Percentiles rank a stretch among this genome's conserved stretches.
Evolutionary conservation across 1,139 yeast species (phyloP).

Genomic region (Chernovozyma aurita): DNA sequence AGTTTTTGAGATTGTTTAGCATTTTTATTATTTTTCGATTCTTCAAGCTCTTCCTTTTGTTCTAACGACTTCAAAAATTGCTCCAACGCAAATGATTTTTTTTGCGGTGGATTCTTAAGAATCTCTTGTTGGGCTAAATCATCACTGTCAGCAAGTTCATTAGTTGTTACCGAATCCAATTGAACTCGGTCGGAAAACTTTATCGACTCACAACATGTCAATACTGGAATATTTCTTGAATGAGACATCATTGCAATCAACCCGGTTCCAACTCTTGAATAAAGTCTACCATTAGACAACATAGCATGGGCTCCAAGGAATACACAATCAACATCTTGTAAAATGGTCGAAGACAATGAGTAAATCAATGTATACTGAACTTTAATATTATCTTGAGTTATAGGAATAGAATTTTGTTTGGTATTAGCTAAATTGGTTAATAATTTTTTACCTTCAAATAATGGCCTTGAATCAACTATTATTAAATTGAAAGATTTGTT

Average conservation of each 20-base stretch:
- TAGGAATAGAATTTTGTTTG: conserved; percentile 30
- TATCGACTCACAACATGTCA: conserved; percentile 92
- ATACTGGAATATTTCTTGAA: conserved; percentile 84
- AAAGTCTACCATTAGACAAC: conserved; percentile 89
- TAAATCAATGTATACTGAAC: conserved; percentile 68
- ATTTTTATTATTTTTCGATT: conserved; percentile 14
- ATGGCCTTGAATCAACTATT: conserved; percentile 91
- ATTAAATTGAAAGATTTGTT: conserved; percentile 73
- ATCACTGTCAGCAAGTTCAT: conserved; percentile 86
- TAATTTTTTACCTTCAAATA: conserved; percentile 85
- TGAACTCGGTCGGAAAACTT: conserved; percentile 95
- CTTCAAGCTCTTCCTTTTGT: conserved; percentile 17
- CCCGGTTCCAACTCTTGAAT: conserved; percentile 94
- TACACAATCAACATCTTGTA: conserved; percentile 79
- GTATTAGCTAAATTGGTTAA: conserved; percentile 54
- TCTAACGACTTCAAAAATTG: conserved; percentile 52
- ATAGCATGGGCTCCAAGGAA: conserved; percentile 97
- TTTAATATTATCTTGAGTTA: conserved; percentile 33
- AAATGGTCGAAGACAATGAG: conserved; percentile 73
- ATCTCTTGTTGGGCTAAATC: conserved; percentile 53
- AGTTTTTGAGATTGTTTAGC: conserved; percentile 18
- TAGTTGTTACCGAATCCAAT: conserved; percentile 88
- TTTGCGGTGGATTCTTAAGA: conserved; percentile 51
- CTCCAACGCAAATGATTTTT: conserved; percentile 62
- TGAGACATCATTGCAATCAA: conserved; percentile 89